Evolutionary conservation across 176 grass and related monocot genomes (phyloP), one percentile per base, ranked within the genome.

Genomic region (Poa pratensis): DNA sequence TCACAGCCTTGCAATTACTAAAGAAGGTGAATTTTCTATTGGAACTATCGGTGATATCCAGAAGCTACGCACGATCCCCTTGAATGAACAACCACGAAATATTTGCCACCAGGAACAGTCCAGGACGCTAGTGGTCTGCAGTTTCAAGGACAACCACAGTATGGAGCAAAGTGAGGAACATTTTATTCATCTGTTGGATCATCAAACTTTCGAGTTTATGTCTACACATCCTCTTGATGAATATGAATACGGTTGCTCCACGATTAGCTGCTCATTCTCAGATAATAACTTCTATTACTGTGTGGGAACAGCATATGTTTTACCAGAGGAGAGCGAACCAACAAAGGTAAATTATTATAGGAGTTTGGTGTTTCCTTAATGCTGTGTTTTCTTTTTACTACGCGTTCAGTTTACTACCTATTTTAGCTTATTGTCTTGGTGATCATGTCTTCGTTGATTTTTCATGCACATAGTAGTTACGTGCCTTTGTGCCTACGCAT

Each of bases 91-190:
- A 80, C 85, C 93, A 52, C 91, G 91, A 0, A 83, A 91, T 17
- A 98, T 98, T 69, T 98, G 91, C 64, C 89, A 95, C 83, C 96
- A 98, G 75, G 96, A 95, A 82, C 90, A 98, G 60, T 92, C 93
- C 49, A 86, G 86, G 55, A 98, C 93, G 59, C 82, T 95, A 74
- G 93, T 91, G 9, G 87, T 98, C 75, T 95, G 91, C 88, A 90
- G 87, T 90, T 77, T 89, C 49, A 91, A 90, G 64, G 81, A 82
- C 77, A 89, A 73, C 60, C 83, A 82, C 71, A 88, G 71, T 30
- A 53, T 76, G 23, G 93, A 92, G 57, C 89, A 98, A 85, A 94
- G 80, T 65, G 96, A 98, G 86, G 88, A 62, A 16, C 96, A 98
- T 89, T 94, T 85, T 66, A 67, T 98, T 82, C 88, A 89, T 28